Percentiles rank a stretch among this genome's conserved stretches.
phyloP scores from a whole-genome alignment of 2,329 filamentous ascomycete species.

The Coniochaeta pulveracea region DNA sequence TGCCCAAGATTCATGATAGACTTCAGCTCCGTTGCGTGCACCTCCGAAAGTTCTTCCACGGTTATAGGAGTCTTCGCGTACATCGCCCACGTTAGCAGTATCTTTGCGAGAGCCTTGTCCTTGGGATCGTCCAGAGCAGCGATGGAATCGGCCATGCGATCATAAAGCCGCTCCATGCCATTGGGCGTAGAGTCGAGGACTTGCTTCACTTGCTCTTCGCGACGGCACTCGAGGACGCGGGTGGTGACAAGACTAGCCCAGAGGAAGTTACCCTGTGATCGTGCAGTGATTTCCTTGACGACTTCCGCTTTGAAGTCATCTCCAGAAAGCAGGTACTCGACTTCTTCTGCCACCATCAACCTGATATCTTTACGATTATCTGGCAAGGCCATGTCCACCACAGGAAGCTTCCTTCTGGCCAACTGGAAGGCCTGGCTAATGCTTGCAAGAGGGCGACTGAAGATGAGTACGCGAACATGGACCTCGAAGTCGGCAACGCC shows the following conservation, averaged over 20 bases:
- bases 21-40: slow-evolving; percentile 3
- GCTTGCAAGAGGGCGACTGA: slow-evolving; percentile 6
- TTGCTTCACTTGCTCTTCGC: slow-evolving; percentile 9
- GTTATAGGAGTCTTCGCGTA: slow-evolving; percentile 9
- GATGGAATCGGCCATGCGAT: slow-evolving; percentile 10
- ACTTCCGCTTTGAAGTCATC: slow-evolving; percentile 8
- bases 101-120: slow-evolving; percentile 7
- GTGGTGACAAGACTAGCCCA: slow-evolving; percentile 11
- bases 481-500: background rate
- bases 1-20: slow-evolving; percentile 11
- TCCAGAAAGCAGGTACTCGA: slow-evolving; percentile 7
- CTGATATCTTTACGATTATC: slow-evolving; percentile 10
- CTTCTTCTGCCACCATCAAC: slow-evolving; percentile 8
- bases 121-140: slow-evolving; percentile 4
- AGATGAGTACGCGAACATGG: slow-evolving; percentile 4
- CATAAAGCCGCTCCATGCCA: slow-evolving; percentile 12
- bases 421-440: slow-evolving; percentile 7
- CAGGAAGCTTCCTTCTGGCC: slow-evolving; percentile 3
- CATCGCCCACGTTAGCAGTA: slow-evolving; percentile 12
- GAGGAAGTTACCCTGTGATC: slow-evolving; percentile 12
- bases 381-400: slow-evolving; percentile 6
- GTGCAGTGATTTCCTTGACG: slow-evolving; percentile 5
- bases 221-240: slow-evolving; percentile 9
- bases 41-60: slow-evolving; percentile 9
- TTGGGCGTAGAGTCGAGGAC: slow-evolving; percentile 9